Base-by-base conservation (phyloP, 1,284 basidiomycete genomes). In the Tylopilus orsonianus region DNA sequence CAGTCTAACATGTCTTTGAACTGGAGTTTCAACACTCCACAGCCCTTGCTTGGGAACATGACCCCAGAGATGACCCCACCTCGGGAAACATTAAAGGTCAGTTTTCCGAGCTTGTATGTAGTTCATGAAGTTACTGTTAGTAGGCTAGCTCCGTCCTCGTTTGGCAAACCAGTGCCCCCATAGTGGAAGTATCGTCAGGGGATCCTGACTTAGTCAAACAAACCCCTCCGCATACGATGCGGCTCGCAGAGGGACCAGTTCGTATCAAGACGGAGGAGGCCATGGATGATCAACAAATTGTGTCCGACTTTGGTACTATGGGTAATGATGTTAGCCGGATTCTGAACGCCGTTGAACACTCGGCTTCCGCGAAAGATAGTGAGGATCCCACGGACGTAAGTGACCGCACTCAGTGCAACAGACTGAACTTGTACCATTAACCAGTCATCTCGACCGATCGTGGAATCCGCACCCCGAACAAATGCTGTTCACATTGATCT, bases 401-500 rank as follows among this genome's bases (percentile, higher is more conserved):
- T 40, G 13, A 23, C 14, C 22, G 16, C 18, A 10, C 26, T 19
- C 14, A n/a, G 16, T 30, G 18, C 12, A 34, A 24, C 14, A 36
- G 16, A 34, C 22, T 27, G 16, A 13, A 35, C 38, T 41, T 29
- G 46, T 13, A 53, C 27, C n/a, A 22, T 36, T 29, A 40, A 39
- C 30, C 22, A 70, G 58, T 26, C 37, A 33, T 52, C 24, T 36
- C 20, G 22, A 32, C 44, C 37, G 13, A 29, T 41, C 7, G 8
- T 33, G 38, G 42, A 52, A 26, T 50, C 49, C 20, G 59, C 49
- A n/a, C 50, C 48, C 29, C 40, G 26, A 37, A 49, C 33, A 14
- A 32, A 55, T 37, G 36, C 22, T 12, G 19, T 52, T 8, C 56
- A 50, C 4, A 59, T 66, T 38, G 64, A 70, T 55, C 64, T 71